Base-by-base conservation (phyloP, 1,284 basidiomycete species). In the Ustilago bromivora region DNA sequence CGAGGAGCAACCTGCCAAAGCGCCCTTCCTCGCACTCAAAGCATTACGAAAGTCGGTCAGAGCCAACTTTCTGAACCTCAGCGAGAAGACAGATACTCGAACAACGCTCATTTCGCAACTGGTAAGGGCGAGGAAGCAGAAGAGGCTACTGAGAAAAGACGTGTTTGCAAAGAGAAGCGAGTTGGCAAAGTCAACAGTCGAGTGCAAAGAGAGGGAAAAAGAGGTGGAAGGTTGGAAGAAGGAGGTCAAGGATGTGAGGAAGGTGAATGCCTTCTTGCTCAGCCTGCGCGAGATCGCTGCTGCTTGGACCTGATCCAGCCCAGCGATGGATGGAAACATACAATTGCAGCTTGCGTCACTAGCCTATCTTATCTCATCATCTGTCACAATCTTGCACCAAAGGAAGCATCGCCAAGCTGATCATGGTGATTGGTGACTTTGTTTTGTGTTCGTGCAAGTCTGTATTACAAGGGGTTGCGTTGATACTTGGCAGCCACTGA, bases 1-100 rank as follows among this genome's bases (percentile, higher is more conserved):
- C 63, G 71, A 78, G 19, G 71, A 69, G 55, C 76, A 78, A 55
- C 67, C 76, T 23, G 67, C 71, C 38, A 73, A 78, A 57, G 67
- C 71, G 6, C 68, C 71, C n/a, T 67, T 71, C 57, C 35, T 67
- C 4, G 76, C 76, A 17, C 64, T 78, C 47, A 78, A 74, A 31
- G 31, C 76, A 28, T 23, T 78, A 11, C 64, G 76, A 51, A 78
- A 73, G 36, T 59, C 58, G 34, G 66, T 74, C 3, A 57, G 71
- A 2, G 43, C 64, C 59, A 67, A 68, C 32, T 78, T 74, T 17
- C n/a, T 66, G 4, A 68, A 63, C 19, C 41, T 78, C 31, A 74
- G 71, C 56, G 71, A 74, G 23, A 74, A 71, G 65, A 78, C 76
- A 2, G 76, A 78, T 38, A 61, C 36, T 13, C 56, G 75, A 6